Evolutionary conservation across 371 early-diverging fungal species (phyloP).

Genomic region (Umbelopsis sp.): DNA sequence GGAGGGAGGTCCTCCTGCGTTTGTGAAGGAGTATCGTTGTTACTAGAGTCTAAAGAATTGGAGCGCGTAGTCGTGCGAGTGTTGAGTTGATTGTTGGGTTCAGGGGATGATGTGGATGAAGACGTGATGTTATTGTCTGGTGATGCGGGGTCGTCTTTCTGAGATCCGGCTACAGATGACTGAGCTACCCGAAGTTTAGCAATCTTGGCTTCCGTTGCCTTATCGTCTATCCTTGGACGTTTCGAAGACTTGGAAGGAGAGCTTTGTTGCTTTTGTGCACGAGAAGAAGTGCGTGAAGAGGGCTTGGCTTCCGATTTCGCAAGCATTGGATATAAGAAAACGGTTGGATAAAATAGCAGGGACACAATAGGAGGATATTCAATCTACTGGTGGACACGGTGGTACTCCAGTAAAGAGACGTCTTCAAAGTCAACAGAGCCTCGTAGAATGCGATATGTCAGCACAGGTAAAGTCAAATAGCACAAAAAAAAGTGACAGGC

Average conservation of each 20-base stretch:
- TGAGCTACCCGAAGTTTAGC: slow-evolving; percentile 23
- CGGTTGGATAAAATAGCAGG: not conserved
- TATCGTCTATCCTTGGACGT: slow-evolving; percentile 11
- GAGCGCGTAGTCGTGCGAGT: slow-evolving; percentile 28
- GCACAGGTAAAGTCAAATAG: not conserved
- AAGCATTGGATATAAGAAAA: slow-evolving; percentile 8
- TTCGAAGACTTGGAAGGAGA: not conserved
- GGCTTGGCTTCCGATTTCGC: slow-evolving; percentile 18
- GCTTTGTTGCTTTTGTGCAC: slow-evolving; percentile 12
- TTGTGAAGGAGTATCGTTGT: slow-evolving; percentile 20
- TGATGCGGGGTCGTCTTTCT: slow-evolving; percentile 25
- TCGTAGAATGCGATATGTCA: not conserved
- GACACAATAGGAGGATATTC: slow-evolving; percentile 8
- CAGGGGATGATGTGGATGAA: slow-evolving; percentile 20
- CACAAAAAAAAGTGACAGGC: slow-evolving; percentile 8
- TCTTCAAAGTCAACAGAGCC: not conserved
- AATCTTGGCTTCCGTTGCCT: slow-evolving; percentile 20
- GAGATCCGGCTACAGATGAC: slow-evolving; percentile 19
- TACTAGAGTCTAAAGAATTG: slow-evolving; percentile 34
- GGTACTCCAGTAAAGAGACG: not conserved
- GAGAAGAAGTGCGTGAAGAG: slow-evolving; percentile 14
- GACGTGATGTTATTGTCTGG: slow-evolving; percentile 22
- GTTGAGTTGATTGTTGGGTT: not conserved
- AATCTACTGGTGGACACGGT: not conserved
- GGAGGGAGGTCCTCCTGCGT: slow-evolving; percentile 17